Base-by-base conservation (phyloP, 2,329 filamentous ascomycete genomes). In the Cercospora sojina region DNA sequence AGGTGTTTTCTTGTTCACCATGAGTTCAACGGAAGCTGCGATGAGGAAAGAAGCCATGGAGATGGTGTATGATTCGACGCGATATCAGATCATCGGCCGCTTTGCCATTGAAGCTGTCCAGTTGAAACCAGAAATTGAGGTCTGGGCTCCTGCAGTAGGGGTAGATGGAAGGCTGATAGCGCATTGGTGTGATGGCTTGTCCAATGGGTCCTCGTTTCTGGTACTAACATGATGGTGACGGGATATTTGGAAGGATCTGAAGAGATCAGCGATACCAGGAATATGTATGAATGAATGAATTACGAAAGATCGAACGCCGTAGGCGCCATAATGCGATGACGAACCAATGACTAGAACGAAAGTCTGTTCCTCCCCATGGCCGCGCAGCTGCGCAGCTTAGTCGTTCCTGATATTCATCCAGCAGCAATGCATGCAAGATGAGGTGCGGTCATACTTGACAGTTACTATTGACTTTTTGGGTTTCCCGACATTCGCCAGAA, bases 101-200 rank as follows among this genome's bases (percentile, higher is more conserved):
- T 61, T 64, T 31, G 61, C 60, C 2, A 25, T 61, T 12, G 63
- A 65, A 35, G 63, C 63, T 4, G 63, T 65, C n/a, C 63, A 65
- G 12, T 38, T 65, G 9, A 65, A 55, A 4, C 47, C 63, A 32
- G 63, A 65, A 31, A 35, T 65, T 12, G 63, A 65, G 32, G 43
- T 58, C 0, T 65, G 57, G 63, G 16, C 25, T 29, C 57, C 32
- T 9, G 57, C 57, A 5, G 31, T 65, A 7, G 35, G 51, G 3
- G 27, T 31, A 6, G 47, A 65, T 29, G 63, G 58, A 3, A 56
- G 32, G 23, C 25, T 65, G 47, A 56, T 18, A 8, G 27, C 61
- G 4, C 41, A 57, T 5, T 65, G 63, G 63, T 56, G 47, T 20
- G 63, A 65, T 29, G 31, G 38, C 18, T 18, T 56, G 47, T n/a